phyloP scores from a whole-genome alignment of 2,329 filamentous ascomycete species.

The Fusarium pseudoanthophilum region DNA sequence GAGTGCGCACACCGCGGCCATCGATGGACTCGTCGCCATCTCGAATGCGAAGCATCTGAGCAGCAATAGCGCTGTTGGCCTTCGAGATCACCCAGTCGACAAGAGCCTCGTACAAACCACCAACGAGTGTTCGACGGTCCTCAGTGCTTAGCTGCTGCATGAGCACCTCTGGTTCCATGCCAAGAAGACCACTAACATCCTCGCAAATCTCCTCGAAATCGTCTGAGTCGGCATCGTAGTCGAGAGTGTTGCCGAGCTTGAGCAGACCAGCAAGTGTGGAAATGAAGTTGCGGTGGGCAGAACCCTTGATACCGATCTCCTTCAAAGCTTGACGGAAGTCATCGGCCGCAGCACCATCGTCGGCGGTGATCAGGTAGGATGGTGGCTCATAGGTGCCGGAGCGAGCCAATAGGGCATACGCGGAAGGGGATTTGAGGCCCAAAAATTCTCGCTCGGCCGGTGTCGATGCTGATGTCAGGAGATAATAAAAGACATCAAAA shows the following conservation, averaged over 20 bases:
- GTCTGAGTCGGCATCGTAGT: constrained; percentile 86
- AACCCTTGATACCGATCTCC: constrained; percentile 92
- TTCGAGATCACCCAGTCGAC: constrained; percentile 94
- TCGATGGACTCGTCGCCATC: constrained; percentile 75
- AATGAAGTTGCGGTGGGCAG: constrained; percentile 82
- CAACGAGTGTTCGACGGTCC: constrained; percentile 84
- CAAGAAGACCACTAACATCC: constrained; percentile 86
- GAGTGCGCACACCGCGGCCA: constrained; percentile 70
- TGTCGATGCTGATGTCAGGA: constrained; percentile 90
- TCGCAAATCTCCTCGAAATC: constrained; percentile 87
- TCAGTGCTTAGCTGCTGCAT: constrained; percentile 82
- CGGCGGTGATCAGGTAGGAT: constrained; percentile 88
- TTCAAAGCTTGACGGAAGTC: constrained; percentile 90
- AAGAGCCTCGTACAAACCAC: constrained; percentile 89
- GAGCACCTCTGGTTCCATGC: constrained; percentile 86
- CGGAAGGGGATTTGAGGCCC: constrained; percentile 78
- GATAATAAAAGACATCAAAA: constrained; percentile 98
- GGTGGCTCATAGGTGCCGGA: constrained; percentile 89
- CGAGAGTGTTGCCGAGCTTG: constrained; percentile 90
- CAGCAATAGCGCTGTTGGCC: constrained; percentile 85
- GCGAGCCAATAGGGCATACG: constrained; percentile 81
- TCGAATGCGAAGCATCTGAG: constrained; percentile 75
- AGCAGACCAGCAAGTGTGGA: constrained; percentile 86
- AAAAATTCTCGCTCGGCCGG: constrained; percentile 90
- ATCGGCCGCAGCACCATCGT: constrained; percentile 91